These are phyloP conservation scores for Trichoderma oligosporum DNA, from an alignment of 2,329 filamentous ascomycete species.

Conservation along the genomic window DNA sequence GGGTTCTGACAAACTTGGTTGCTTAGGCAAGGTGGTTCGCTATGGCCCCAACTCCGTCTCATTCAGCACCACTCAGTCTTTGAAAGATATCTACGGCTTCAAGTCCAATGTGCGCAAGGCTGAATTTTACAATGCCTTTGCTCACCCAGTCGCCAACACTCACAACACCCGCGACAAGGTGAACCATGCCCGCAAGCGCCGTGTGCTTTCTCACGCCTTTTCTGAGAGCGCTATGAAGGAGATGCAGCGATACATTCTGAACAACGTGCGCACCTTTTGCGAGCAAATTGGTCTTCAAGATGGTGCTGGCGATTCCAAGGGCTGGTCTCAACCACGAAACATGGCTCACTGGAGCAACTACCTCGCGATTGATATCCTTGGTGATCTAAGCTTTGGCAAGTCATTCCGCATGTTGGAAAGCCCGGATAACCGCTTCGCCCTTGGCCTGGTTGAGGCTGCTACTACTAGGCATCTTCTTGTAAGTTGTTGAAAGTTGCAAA, in stretches of 20 bases:
- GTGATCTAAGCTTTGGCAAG: constrained; percentile 59
- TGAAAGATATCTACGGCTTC: constrained; percentile 65
- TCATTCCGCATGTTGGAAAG: constrained; percentile 59
- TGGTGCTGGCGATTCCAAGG: constrained; percentile 45
- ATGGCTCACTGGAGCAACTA: constrained; percentile 63
- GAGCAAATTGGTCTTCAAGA: constrained; percentile 48
- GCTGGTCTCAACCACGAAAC: constrained; percentile 56
- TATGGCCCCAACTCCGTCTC: constrained; percentile 74
- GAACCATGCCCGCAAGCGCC: constrained; percentile 65
- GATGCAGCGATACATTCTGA: constrained; percentile 64
- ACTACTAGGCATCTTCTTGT: constrained; percentile 67
- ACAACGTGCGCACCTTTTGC: constrained; percentile 65
- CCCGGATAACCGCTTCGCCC: constrained; percentile 60
- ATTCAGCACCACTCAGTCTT: constrained; percentile 67
- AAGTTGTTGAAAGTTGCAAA: constrained; percentile 28
- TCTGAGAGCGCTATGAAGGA: constrained; percentile 62
- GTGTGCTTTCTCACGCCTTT: constrained; percentile 70
- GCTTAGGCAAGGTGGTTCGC: constrained; percentile 61
- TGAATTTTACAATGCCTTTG: constrained; percentile 70
- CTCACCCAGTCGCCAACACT: constrained; percentile 67
- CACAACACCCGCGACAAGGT: constrained; percentile 68
- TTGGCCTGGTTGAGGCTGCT: constrained; percentile 63
- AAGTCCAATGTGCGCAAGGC: constrained; percentile 62
- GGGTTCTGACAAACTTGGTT: neutral
- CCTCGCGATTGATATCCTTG: constrained; percentile 60